These are phyloP conservation scores for Linanthus parryae DNA, from an alignment of 148 eudicot species.

Conservation along the genomic window DNA sequence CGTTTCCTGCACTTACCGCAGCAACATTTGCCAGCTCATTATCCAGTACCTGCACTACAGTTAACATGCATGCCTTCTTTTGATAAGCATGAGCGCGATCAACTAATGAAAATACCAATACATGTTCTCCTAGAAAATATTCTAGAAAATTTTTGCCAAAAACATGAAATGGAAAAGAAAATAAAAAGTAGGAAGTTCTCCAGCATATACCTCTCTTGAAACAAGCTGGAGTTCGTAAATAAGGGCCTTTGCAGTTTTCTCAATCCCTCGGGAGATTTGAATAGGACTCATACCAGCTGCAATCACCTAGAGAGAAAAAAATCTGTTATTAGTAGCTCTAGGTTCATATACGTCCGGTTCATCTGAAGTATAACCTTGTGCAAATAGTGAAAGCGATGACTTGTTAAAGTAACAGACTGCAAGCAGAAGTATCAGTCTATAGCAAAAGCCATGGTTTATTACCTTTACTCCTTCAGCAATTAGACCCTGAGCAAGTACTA, in stretches of 20 bases:
- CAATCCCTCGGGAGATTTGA: slow-evolving; percentile 79
- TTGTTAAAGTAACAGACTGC: too few relatives aligned
- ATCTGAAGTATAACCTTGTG: too few relatives aligned
- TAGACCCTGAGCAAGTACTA: slow-evolving; percentile 82
- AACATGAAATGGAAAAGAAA: background rate
- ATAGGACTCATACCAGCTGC: slow-evolving; percentile 86
- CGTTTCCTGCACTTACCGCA: slow-evolving; percentile 88
- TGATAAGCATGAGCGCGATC: background rate
- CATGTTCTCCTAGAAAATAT: too few relatives aligned
- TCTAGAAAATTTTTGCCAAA: too few relatives aligned
- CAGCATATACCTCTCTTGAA: slow-evolving; percentile 78
- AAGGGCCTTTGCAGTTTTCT: slow-evolving; percentile 73
- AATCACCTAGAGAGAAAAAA: slow-evolving; percentile 53
- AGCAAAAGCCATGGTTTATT: too few relatives aligned
- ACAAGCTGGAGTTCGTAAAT: slow-evolving; percentile 65
- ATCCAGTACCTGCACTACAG: slow-evolving; percentile 63
- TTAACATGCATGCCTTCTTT: background rate
- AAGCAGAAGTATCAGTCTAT: background rate
- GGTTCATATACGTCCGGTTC: too few relatives aligned
- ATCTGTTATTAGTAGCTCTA: too few relatives aligned
- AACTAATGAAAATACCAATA: too few relatives aligned
- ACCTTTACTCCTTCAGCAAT: slow-evolving; percentile 91
- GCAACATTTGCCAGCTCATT: slow-evolving; percentile 74
- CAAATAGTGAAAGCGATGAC: too few relatives aligned
- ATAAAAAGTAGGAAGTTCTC: background rate